Evolutionary conservation across 2,329 filamentous ascomycete species (phyloP).

Genomic region (Cladosporium sp.): DNA sequence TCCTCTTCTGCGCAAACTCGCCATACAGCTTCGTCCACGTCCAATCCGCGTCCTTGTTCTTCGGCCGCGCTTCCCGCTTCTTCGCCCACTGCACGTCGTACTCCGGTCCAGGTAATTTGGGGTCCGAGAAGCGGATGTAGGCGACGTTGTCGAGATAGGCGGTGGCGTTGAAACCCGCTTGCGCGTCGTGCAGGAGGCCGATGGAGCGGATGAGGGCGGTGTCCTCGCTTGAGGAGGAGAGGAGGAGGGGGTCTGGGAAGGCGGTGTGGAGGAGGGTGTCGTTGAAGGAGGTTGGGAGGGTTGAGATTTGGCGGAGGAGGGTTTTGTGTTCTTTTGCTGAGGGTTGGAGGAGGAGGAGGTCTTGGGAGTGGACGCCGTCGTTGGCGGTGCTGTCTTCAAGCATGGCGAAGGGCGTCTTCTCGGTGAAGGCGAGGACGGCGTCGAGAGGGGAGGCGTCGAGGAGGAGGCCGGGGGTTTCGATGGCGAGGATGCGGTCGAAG

Average conservation of each 20-base stretch:
- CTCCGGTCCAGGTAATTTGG: conserved; percentile 53
- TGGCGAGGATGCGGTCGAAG: conserved; percentile 48
- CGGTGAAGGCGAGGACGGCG: conserved; percentile 38
- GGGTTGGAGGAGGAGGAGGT: conserved; percentile 39
- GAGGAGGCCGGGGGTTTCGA: conserved; percentile 49
- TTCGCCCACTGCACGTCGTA: conserved; percentile 51
- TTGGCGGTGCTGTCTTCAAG: conserved; percentile 32
- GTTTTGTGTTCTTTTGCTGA: conserved; percentile 25
- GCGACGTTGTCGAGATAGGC: conserved; percentile 46
- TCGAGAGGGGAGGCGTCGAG: conserved; percentile 52
- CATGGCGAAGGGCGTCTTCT: conserved; percentile 34
- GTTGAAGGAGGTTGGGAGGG: conserved; percentile 29
- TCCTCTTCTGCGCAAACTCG: conserved; percentile 51
- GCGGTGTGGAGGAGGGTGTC: conserved; percentile 37
- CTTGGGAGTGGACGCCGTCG: conserved; percentile 36
- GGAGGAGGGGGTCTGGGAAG: conserved; percentile 33
- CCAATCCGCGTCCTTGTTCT: conserved; percentile 49
- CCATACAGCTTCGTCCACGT: conserved; percentile 55
- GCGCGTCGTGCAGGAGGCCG: conserved; percentile 33
- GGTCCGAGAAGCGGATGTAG: conserved; percentile 51
- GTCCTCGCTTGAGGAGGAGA: conserved; percentile 30
- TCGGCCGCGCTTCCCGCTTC: conserved; percentile 46
- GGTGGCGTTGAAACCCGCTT: conserved; percentile 47
- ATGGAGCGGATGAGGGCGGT: conserved; percentile 37
- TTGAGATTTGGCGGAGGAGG: conserved; percentile 25